Base-by-base conservation (phyloP, 768 basidiomycete genomes). In the Mrakia hoshinonis region DNA sequence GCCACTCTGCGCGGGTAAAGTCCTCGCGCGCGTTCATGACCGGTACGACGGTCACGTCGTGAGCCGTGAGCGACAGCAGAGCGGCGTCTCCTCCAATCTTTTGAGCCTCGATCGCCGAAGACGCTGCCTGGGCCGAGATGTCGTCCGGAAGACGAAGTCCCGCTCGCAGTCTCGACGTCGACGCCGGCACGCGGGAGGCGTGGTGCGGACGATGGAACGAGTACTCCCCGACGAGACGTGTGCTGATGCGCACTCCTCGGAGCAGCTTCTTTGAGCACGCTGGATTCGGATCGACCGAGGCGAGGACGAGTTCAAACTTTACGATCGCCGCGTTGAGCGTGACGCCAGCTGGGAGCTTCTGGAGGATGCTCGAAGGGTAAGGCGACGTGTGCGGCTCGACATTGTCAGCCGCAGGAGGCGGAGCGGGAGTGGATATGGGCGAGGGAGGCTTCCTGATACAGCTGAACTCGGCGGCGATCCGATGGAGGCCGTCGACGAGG, bases 201-300 rank as follows among this genome's bases (percentile, higher is more conserved):
- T 73, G 70, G 11, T 68, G 68, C 20, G 73, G 58, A 49, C 79
- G 82, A 47, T 88, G 74, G 38, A 83, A 84, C 75, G 84, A 85
- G 75, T 87, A 87, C 68, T 86, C 83, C 10, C 85, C 58, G 3
- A 84, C 83, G 7, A 86, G 52, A 3, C 85, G 81, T 0, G 84
- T 85, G 29, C 80, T 84, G 36, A 87, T 76, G 2, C 87, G 85
- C 68, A 90, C 78, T 4, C 91, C 91, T 36, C 90, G 85, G 3
- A 85, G 87, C 15, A 90, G 81, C 55, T 85, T 85, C 68, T 85
- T 78, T 48, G 84, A 83, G 67, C 88, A 88, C 0, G 82, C 79
- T 0, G 90, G 90, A 73, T 91, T 91, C 67, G 92, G 83, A 77
- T 95, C 93, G 46, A 84, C 84, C n/a, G 87, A 85, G 9, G 90